Evolutionary conservation across 495 filamentous ascomycete genomes (phyloP), one percentile per base, ranked within the genome.

Genomic region (Penicillium goetzii): DNA sequence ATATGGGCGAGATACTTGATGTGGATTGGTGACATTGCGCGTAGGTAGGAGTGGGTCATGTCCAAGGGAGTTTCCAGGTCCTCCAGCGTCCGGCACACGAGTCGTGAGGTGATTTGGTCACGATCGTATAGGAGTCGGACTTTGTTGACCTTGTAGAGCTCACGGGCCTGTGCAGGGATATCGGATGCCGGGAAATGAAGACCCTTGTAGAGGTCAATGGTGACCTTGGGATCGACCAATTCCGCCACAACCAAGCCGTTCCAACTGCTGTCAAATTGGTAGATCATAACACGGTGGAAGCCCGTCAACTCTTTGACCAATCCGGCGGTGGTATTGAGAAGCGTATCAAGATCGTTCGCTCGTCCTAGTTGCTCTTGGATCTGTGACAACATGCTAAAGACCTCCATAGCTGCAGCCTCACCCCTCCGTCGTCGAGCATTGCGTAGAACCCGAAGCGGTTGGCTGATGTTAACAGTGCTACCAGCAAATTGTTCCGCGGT

Each of bases 231-330:
- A 69, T 98, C 91, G 23, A 96, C 89, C 14, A 97, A 74, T 70
- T 97, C 94, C 0, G 92, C 90, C 38, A 97, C 93, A 2, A 97
- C 92, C 49, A 86, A 85, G 0, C 92, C 93, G 71, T 96, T 96
- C 80, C 88, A 94, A 3, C 80, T 72, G 47, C 85, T 81, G 72
- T 98, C 93, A 64, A 97, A 98, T 68, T 96, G 92, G 74, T 97
- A 97, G 17, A 98, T 84, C 89, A 97, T 90, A 11, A 97, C 90
- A 2, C 93, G 90, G 67, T 97, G 92, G 66, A 97, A 98, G 0
- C 93, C 93, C 0, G 92, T 96, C 32, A 98, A 73, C 63, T 97
- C 93, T 69, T 96, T 79, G 1, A 78, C 78, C 9, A 80, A 59
- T 1, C 78, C 76, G 0, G 74, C 65, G 0, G 77, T 73, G 1